These are phyloP conservation scores for Penicillium sclerotiorum DNA, from an alignment of 2,329 filamentous ascomycete species.

Conservation along the genomic window DNA sequence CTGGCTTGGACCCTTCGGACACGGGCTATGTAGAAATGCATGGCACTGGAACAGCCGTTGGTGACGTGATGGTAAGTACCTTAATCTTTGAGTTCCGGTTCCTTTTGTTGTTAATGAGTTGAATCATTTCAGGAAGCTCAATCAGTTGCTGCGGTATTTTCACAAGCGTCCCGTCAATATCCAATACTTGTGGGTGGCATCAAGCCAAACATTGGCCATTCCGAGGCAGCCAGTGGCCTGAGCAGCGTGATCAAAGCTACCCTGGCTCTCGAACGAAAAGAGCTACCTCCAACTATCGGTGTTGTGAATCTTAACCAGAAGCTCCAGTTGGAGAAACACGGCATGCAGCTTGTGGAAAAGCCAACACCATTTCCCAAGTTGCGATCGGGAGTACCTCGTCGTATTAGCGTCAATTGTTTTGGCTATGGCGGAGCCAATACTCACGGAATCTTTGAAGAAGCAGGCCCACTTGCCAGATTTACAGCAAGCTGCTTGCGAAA, in stretches of 20 bases:
- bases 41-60: neutral
- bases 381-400: neutral
- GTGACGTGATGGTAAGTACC: neutral
- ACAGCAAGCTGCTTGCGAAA: neutral
- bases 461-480: neutral
- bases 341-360: neutral
- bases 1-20: neutral
- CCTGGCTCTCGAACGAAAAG: constrained; percentile 43
- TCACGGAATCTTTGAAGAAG: neutral
- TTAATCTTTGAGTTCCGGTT: too few species aligned
- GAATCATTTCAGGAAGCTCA: too few species aligned
- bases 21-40: constrained; percentile 1
- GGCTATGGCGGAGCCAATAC: neutral
- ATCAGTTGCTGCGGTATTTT: too few species aligned
- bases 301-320: constrained; percentile 36
- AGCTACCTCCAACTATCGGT: constrained; percentile 16
- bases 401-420: neutral
- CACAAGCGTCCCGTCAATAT: too few species aligned
- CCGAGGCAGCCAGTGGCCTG: constrained; percentile 49
- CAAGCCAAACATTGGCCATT: constrained; percentile 49
- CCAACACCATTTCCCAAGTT: neutral
- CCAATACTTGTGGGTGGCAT: constrained; percentile 12
- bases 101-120: too few species aligned
- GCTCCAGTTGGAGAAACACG: constrained; percentile 3
- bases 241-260: constrained; percentile 49